Evolutionary conservation across 805 yeast genomes (phyloP), one percentile per base, ranked within the genome.

Genomic region (Yamadazyma scolyti): DNA sequence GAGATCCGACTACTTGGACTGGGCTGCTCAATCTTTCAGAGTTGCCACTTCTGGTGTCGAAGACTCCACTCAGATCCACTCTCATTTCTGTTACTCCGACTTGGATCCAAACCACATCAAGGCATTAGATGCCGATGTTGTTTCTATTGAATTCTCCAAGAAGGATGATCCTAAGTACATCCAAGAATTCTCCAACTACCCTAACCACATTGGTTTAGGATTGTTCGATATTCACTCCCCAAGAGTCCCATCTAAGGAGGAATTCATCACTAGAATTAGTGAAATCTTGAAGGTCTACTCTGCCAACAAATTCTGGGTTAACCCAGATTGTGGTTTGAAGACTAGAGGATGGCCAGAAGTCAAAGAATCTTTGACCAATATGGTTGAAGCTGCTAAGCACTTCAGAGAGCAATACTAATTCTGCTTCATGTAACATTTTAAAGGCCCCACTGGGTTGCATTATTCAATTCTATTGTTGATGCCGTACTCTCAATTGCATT

Each of bases 271-370:
- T 62, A 88, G 96, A 75, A 86, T 93, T 60, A 79, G 79, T 61
- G 93, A 87, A 66, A 89, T 93, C 74, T 75, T 93, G 71, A 87
- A 88, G 76, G 93, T 85, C 41, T 90, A 90, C 78, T 97, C 97
- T 65, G 94, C 93, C 62, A 86, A 85, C 68, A 90, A 89, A 71
- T 85, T 93, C 80, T 93, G 98, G 98, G 95, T 93, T 64, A 93
- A 93, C 94, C 98, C 98, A 61, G 98, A 93, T 77, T 93, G 98
- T 81, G 98, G 98, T 80, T 81, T 93, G 70, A 93, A 93, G 85
- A 93, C 98, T 68, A 89, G 98, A 82, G 96, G 95, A 55, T 93
- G 98, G 98, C 87, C 84, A 54, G 98, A 93, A 79, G 86, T 90
- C 56, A 87, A 73, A 64, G 88, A 81, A 61, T 87, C 95, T 58